Base-by-base conservation (phyloP, 2,329 filamentous ascomycete genomes). In the Hyphodiscus sp. region DNA sequence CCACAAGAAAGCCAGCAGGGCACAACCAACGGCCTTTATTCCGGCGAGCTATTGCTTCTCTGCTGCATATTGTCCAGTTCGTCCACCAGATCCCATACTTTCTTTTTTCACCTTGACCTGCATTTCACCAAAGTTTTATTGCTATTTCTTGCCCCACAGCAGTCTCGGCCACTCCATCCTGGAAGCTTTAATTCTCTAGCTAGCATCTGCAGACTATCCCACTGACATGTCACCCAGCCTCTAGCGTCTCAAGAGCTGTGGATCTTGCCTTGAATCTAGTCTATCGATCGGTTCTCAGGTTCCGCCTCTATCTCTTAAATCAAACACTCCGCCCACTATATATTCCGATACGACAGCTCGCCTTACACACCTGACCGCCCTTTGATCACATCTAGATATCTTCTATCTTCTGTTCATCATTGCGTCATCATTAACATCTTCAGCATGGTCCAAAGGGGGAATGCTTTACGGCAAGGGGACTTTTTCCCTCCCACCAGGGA, bases 271-370 rank as follows among this genome's bases (percentile, higher is more conserved):
- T 30, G 33, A 45, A 49, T 52, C 51, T 23, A 19, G 50, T 43
- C 50, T 54, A 49, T 51, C 47, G 16, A 42, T 44, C n/a, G 16
- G 49, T 57, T 55, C 55, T 60, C 58, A 63, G 59, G 54, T 54
- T 61, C 61, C 18, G 47, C 56, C 50, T 49, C 58, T 52, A 55
- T 58, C 54, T 57, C 47, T 51, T 56, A 52, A 47, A 55, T 52
- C 26, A 45, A 29, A 29, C 3, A 46, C 23, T 38, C 33, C 29
- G 43, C 51, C 48, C 52, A 55, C 50, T 60, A 54, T 56, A 58
- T 58, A 49, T 58, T 61, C 41, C 59, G 63, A 64, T 65, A 65
- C 64, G 65, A 67, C 58, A 66, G 61, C 65, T 67, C 65, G 64
- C 57, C 60, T 67, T 59, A 52, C 58, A 63, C 57, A 59, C 50